phyloP scores from a whole-genome alignment of 192 early-diverging fungal species.

The Rhizophagus clarus region DNA sequence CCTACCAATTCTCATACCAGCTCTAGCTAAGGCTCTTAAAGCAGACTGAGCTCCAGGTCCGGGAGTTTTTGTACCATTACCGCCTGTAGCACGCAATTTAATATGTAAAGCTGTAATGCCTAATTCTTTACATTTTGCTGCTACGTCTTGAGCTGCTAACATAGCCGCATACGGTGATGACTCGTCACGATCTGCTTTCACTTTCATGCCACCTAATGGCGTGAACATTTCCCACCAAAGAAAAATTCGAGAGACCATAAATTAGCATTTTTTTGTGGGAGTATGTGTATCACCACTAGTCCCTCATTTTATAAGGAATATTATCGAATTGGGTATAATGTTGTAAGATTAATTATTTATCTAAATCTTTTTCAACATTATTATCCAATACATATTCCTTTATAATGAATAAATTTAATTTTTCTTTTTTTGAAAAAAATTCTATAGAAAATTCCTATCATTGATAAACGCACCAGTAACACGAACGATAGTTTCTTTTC shows the following conservation, averaged over 20 bases:
- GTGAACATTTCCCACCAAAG: conserved; percentile 25
- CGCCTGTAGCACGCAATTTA: conserved; percentile 99
- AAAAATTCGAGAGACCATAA: not conserved
- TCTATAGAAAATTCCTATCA: not conserved
- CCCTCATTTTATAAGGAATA: conserved; percentile 35
- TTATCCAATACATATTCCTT: not conserved
- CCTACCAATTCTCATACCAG: conserved; percentile 98
- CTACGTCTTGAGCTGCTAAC: conserved; percentile 99
- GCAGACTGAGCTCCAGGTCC: conserved; percentile 97
- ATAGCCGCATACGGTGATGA: conserved; percentile 99
- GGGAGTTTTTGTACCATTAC: conserved; percentile 97
- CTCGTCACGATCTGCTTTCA: conserved; percentile 99
- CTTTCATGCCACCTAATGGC: conserved; percentile 96
- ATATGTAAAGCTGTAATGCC: conserved; percentile 99
- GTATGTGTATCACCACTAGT: conserved; percentile 71
- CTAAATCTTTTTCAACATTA: not conserved
- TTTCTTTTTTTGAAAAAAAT: too few relatives aligned
- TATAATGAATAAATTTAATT: not conserved
- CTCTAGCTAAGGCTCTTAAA: conserved; percentile 98
- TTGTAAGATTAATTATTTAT: not conserved
- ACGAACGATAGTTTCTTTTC: conserved; percentile 98
- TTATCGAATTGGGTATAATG: not conserved
- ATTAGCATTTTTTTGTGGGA: conserved; percentile 40
- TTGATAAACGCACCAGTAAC: conserved; percentile 82
- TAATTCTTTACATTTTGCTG: conserved; percentile 97